Base-by-base conservation (phyloP, 75 land plant species). In the Picea sitchensis region DNA sequence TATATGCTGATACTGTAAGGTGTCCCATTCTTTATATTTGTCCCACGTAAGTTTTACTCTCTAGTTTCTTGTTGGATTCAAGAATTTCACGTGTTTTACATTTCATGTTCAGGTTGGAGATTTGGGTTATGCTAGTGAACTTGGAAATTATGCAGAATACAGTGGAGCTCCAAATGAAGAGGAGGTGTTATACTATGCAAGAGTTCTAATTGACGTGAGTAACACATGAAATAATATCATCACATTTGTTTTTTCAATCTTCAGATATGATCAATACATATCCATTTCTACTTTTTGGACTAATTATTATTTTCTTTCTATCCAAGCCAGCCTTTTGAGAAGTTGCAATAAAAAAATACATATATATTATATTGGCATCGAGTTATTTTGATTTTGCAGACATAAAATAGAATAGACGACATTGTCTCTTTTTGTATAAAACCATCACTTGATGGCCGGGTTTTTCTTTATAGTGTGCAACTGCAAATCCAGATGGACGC, bases 91-190 rank as follows among this genome's bases (percentile, higher is more conserved):
- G 17, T 56, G 63, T 47, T 38, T 75, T 65, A 15, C 3, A n/a
- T 47, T 76, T 60, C 34, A 65, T 71, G 54, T 80, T 51, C 77
- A 96, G 99, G 99, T 96, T 80, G 99, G 99, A 38, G 99, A 96
- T 84, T 76, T 96, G 59, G 98, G 98, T 74, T 96, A 82, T 85
- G 98, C 99, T 34, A 78, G 86, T 30, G 99, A 96, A 82, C 92
- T 96, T 73, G 99, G 98, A 47, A 96, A 96, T 73, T 96, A 96
- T 86, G 99, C 98, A 58, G 99, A 96, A 77, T 96, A 96, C 79
- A 94, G 98, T 92, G 99, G 99, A 64, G 99, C 99, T 77, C 99
- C 99, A 41, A 96, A 92, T 71, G 98, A 96, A 79, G 98, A 94
- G 20, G 98, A 96, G 86, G 94, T 94, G 56, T 87, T 94, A 84